Percentiles rank a stretch among this genome's conserved stretches.
Evolutionary conservation across 305 asterid species (phyloP).

Genomic region (Fraxinus platypoda): DNA sequence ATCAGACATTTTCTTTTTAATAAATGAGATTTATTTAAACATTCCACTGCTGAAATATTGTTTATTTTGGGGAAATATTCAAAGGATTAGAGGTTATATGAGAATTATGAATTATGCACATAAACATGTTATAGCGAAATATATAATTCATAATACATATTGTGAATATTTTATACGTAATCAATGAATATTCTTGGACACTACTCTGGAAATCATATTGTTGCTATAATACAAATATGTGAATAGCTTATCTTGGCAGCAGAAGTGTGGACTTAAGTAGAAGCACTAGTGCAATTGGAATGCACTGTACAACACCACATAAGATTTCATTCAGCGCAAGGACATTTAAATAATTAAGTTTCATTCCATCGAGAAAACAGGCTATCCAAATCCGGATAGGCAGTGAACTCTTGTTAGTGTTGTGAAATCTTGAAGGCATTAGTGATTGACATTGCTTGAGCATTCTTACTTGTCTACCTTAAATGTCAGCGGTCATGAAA

Average conservation of each 20-base stretch:
- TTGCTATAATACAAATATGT: neutral
- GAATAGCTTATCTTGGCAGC: neutral
- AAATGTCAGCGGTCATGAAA: neutral
- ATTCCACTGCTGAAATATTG: neutral
- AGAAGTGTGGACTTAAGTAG: neutral
- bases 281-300: neutral
- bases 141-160: neutral
- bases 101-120: neutral
- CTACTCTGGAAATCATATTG: neutral
- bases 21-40: neutral
- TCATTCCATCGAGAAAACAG: neutral
- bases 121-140: neutral
- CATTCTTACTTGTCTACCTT: neutral
- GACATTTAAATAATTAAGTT: no score
- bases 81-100: neutral
- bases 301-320: neutral
- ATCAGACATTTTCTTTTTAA: neutral
- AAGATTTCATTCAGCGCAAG: no score
- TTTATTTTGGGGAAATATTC: neutral
- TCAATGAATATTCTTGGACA: neutral
- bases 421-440: neutral
- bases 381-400: neutral
- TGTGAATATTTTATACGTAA: neutral
- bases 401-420: neutral
- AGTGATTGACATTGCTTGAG: neutral